Base-by-base conservation (phyloP, 768 basidiomycete species). In the Panus rudis region DNA sequence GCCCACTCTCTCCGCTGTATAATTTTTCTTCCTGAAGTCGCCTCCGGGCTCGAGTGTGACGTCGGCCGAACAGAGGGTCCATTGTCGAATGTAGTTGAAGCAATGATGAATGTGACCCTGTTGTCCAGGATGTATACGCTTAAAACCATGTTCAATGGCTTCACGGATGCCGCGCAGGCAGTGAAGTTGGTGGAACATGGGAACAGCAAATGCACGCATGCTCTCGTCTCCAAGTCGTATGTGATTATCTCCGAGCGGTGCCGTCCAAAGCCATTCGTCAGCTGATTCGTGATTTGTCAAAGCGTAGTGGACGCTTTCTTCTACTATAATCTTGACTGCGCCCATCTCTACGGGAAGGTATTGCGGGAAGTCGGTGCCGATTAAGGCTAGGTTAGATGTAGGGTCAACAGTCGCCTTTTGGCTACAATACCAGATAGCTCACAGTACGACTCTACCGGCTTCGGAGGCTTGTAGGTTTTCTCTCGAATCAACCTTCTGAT, bases 181-280 rank as follows among this genome's bases (percentile, higher is more conserved):
- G 37, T 68, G 63, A 7, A 67, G 46, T 46, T 67, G 53, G 39
- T 68, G 66, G 50, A 62, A 67, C 60, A 68, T 63, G 4, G 65
- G 51, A 37, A 68, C 43, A 6, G 58, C 57, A 47, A 65, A 65
- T 1, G 53, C 50, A 35, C 64, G 68, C 33, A 35, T 35, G n/a
- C n/a, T n/a, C 20, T 60, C 41, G 11, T 57, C 53, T 1, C 63
- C 64, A 3, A 62, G 53, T 2, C 64, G 60, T 16, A 61, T 49
- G 27, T 64, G 58, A 24, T 62, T 58, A 34, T 60, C 59, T 35
- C 62, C 57, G 7, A 52, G 40, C 17, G 59, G 49, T 4, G 54
- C 48, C 2, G 54, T 55, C 25, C 57, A 55, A 2, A 58, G 50
- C 60, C 62, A 67, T 16, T 56, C 55, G 13, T 52, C 52, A 23